Evolutionary conservation across 805 yeast species (phyloP), one percentile per base, ranked within the genome.

Genomic region (Alloascoidea hylecoeti): DNA sequence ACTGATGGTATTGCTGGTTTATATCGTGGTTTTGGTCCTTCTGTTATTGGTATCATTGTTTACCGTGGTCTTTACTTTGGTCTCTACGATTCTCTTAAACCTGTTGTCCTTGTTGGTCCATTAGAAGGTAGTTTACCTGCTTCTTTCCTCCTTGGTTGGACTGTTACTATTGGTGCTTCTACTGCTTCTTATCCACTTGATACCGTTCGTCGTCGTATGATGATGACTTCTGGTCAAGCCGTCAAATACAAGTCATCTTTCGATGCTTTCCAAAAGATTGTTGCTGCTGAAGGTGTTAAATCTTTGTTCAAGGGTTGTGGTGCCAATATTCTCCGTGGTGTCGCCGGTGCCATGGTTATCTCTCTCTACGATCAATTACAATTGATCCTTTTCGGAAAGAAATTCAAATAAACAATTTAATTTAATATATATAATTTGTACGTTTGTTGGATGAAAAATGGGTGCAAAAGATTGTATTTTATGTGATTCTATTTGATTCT

Each of bases 61-160:
- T 86, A 88, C 95, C 85, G 96, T 80, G 96, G 96, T 83, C 73
- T 86, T 60, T 88, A 88, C 86, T 86, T 86, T 67, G 96, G 96
- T 81, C 71, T 85, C 57, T 88, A 81, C 74, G 96, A 88, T 70
- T 86, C 96, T 56, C 72, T 88, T 63, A 86, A 88, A 75, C 96
- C 96, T 55, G 83, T 83, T 62, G 78, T 88, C 52, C 74, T 86
- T 61, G 84, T 80, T 65, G 96, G 96, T 71, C 75, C 94, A 52
- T 74, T 88, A 61, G 94, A 86, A 67, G 94, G 94, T 66, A 75
- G 78, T 62, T 86, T 86, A 92, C 66, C 80, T 52, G 96, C 96
- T 57, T 80, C 96, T 57, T 86, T 86, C 94, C 65, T 78, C 59
- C 76, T 86, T 64, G 96, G 96, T 70, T 86, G 96, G 96, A 74